Conservation (phyloP, 805 yeast genomes). For the Pichia nakasei region DNA sequence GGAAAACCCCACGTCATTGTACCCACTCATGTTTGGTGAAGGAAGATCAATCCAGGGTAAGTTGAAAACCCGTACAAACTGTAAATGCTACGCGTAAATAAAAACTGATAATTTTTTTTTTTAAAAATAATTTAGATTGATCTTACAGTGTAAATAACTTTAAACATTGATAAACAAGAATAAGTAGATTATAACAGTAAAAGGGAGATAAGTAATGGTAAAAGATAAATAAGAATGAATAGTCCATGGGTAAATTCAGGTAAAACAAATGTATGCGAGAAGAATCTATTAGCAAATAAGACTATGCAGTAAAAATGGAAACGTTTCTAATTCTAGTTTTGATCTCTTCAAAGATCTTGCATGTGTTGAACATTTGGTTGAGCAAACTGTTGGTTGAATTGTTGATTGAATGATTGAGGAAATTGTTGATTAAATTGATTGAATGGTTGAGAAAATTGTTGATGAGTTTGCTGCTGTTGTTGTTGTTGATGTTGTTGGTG, state of each 20-base stretch:
- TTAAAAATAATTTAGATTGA: no score
- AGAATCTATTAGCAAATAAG: not conserved
- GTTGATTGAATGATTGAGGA: not conserved
- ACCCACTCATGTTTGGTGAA: conserved; percentile 21
- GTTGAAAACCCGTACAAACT: no score
- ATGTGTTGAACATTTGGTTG: not conserved
- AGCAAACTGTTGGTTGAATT: not conserved
- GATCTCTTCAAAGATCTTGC: not conserved
- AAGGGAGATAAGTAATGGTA: not conserved
- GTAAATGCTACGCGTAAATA: not conserved
- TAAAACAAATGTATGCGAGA: not conserved
- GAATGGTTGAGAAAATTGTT: not conserved
- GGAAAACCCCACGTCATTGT: conserved; percentile 24
- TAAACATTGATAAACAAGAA: no score
- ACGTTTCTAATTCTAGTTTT: not conserved
- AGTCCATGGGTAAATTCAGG: not conserved
- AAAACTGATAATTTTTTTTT: no score
- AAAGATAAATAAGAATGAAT: not conserved
- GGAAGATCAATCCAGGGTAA: no score
- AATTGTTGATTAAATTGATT: not conserved
- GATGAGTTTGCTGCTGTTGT: not conserved
- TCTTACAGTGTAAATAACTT: no score
- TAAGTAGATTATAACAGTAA: no score
- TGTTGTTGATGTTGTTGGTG: not conserved
- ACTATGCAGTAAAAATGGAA: not conserved